These are phyloP conservation scores for Aegle marmelos DNA, from an alignment of 345 rosid genomes.

Conservation along the genomic window DNA sequence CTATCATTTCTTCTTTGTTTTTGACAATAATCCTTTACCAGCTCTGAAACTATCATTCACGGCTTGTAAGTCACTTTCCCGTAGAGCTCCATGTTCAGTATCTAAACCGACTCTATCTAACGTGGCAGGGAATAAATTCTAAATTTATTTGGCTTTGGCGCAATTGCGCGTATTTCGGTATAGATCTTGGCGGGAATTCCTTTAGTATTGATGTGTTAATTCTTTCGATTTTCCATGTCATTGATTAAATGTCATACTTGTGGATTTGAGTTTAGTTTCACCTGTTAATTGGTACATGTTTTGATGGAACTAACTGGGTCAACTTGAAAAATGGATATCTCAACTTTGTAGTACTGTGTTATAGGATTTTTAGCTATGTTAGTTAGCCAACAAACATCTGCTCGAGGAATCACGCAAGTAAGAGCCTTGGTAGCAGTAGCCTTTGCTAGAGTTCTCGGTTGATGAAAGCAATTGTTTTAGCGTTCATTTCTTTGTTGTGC, in stretches of 20 bases:
- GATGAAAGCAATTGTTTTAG: background rate
- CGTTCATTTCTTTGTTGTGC: background rate
- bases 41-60: constrained; percentile 10
- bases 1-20: background rate
- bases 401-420: background rate
- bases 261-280: background rate
- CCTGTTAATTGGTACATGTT: background rate
- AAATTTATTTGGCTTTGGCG: background rate
- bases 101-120: constrained; percentile 16
- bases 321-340: background rate
- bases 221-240: background rate
- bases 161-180: constrained; percentile 11
- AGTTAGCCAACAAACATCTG: background rate
- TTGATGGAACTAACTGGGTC: background rate
- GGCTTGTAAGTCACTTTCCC: constrained; percentile 7
- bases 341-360: background rate
- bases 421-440: background rate
- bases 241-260: background rate
- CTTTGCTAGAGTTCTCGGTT: background rate
- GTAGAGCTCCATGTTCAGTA: constrained; percentile 15
- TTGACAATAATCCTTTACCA: background rate
- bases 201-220: background rate
- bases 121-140: constrained; percentile 20
- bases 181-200: constrained; percentile 26
- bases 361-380: background rate